Percentiles rank a stretch among this genome's conserved stretches.
Conservation (phyloP, 495 filamentous ascomycete species). For the Penicillium pancosmium region DNA sequence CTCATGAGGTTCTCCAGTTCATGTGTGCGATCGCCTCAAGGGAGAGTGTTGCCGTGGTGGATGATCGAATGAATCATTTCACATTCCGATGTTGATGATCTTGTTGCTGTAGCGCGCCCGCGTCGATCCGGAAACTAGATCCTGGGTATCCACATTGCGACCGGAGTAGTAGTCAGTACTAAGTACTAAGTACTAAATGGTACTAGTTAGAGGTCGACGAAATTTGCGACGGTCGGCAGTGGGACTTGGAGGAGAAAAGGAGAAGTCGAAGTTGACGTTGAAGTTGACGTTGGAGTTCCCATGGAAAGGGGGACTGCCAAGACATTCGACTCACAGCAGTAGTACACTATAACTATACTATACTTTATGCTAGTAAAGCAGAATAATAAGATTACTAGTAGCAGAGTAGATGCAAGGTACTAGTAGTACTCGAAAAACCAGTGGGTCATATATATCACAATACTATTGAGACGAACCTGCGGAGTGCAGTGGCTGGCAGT, state of each 20-base stretch:
- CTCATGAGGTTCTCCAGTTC: not conserved
- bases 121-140: constrained; percentile 14
- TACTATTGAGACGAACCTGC: not conserved
- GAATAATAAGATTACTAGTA: too few relatives aligned
- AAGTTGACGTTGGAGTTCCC: too few relatives aligned
- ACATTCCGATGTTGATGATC: constrained; percentile 16
- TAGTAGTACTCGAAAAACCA: not conserved
- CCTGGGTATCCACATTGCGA: not conserved
- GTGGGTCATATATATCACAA: not conserved
- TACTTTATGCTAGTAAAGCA: too few relatives aligned
- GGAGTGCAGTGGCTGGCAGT: not conserved
- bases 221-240: too few relatives aligned
- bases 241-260: too few relatives aligned
- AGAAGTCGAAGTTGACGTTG: too few relatives aligned
- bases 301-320: too few relatives aligned
- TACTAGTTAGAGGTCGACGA: too few relatives aligned
- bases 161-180: not conserved
- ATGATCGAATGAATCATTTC: constrained; percentile 13
- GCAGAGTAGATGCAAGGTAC: too few relatives aligned
- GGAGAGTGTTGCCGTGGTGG: not conserved
- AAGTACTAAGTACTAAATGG: not conserved
- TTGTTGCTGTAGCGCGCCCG: constrained; percentile 16
- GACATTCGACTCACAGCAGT: too few relatives aligned
- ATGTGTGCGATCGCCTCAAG: not conserved
- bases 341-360: too few relatives aligned